Base-by-base conservation (phyloP, 2,329 filamentous ascomycete genomes). In the Mollisiaceae sp. region DNA sequence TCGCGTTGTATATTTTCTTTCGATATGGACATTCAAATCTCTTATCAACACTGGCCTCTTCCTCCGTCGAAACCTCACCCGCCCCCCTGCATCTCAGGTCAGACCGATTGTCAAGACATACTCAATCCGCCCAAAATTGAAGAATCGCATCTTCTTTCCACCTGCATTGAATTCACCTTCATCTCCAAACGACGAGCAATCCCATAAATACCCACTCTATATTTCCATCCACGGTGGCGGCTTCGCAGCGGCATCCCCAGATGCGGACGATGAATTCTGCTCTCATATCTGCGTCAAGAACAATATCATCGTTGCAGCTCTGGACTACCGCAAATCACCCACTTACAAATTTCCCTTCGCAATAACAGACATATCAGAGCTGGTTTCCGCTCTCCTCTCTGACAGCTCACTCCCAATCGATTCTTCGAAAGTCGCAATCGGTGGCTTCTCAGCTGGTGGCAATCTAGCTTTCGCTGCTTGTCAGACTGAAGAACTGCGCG, bases 221-320 rank as follows among this genome's bases (percentile, higher is more conserved):
- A 74, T 86, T 50, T 79, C 80, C 60, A 78, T 84, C 69, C 84
- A 86, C 68, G 83, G 83, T 62, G 83, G 83, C 63, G 82, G 82
- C 47, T 85, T 82, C 72, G 77, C 78, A 22, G 32, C 84, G 56
- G 79, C 79, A 70, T 72, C 77, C n/a, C 78, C 82, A 0, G 64
- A 73, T 32, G 73, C 80, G 52, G 81, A 83, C 70, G 82, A 84
- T 72, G 68, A 68, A 18, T 82, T 82, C 77, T 83, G 80, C 74
- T 75, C 74, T 45, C 66, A 69, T 61, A 82, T 83, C 65, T 77
- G 81, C 39, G 71, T 77, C 58, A 69, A 70, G 1, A 75, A 80
- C 63, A 69, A 71, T 59, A 77, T 81, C 66, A 71, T 83, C 9
- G 82, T 85, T 20, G 71, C 84, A 14, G 79, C 78, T 14, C 76